Evolutionary conservation across 768 basidiomycete species (phyloP).

Genomic region (Kwoniella mangroviensis): DNA sequence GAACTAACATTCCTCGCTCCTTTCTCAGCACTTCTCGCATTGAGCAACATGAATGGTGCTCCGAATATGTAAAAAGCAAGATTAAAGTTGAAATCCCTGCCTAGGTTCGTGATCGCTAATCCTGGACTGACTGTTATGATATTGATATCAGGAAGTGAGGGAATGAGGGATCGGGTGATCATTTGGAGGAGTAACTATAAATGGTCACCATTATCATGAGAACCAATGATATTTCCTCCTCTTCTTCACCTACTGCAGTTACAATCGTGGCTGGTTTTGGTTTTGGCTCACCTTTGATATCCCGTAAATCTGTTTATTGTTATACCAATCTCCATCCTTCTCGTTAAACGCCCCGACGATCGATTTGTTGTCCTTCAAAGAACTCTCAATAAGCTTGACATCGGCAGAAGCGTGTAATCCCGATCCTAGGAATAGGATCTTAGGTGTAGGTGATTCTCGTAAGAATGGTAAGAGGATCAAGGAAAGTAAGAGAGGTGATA

Average conservation of each 20-base stretch:
- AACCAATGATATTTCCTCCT: neutral
- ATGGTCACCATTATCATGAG: neutral
- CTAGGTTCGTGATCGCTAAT: conserved; percentile 19
- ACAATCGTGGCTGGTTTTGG: neutral
- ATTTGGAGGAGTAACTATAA: conserved; percentile 26
- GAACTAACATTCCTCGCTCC: conserved; percentile 24
- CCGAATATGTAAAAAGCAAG: conserved; percentile 6
- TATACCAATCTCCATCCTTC: neutral
- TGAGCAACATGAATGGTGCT: conserved; percentile 2
- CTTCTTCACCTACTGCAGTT: too few relatives aligned
- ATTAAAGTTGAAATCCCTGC: conserved; percentile 15
- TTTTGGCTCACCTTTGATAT: conserved; percentile 23
- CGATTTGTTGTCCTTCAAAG: neutral
- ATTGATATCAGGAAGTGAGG: conserved; percentile 4
- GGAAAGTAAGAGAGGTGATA: conserved; percentile 20
- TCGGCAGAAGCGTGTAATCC: conserved; percentile 20
- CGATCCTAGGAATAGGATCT: conserved; percentile 28
- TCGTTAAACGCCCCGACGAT: conserved; percentile 26
- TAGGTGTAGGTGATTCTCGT: conserved; percentile 6
- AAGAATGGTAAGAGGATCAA: conserved; percentile 16
- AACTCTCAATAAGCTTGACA: neutral
- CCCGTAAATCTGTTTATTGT: conserved; percentile 22
- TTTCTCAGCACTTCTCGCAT: conserved; percentile 16
- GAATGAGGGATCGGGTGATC: conserved; percentile 17
- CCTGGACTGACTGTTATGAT: conserved; percentile 24